These are phyloP conservation scores for Solanum pinnatisectum DNA, from an alignment of 257 asterid species.

Conservation along the genomic window DNA sequence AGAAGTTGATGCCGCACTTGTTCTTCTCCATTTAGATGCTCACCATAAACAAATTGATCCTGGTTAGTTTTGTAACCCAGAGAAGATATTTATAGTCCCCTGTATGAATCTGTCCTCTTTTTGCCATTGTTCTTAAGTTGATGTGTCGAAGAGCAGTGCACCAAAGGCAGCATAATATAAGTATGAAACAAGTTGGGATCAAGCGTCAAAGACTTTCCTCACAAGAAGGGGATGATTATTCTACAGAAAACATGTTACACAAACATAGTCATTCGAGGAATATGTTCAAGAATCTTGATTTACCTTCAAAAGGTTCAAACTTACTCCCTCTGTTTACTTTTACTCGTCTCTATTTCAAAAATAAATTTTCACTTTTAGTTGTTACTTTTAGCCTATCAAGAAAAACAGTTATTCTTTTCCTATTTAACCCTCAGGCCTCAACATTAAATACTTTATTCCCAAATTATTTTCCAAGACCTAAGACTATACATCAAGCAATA, in stretches of 20 bases:
- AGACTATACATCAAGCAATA: neutral
- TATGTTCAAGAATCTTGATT: neutral
- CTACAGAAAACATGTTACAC: neutral
- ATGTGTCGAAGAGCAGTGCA: slow-evolving; percentile 11
- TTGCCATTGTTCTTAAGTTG: neutral
- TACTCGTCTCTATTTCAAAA: neutral
- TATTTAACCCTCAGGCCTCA: neutral
- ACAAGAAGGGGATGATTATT: neutral
- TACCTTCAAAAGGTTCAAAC: neutral
- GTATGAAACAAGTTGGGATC: neutral
- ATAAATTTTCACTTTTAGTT: neutral
- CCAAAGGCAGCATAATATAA: neutral
- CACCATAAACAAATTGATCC: neutral
- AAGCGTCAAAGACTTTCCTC: neutral
- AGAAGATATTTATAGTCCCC: neutral
- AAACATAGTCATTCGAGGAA: neutral
- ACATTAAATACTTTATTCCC: neutral
- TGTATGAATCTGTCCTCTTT: neutral
- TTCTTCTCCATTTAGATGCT: slow-evolving; percentile 30
- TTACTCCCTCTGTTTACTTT: neutral
- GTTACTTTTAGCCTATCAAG: neutral
- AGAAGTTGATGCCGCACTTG: slow-evolving; percentile 41
- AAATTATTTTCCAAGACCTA: neutral
- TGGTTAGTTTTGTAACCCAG: neutral
- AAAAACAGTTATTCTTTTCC: neutral